Evolutionary conservation across 2,329 filamentous ascomycete species (phyloP).

Genomic region (Colletotrichum eremochloae): DNA sequence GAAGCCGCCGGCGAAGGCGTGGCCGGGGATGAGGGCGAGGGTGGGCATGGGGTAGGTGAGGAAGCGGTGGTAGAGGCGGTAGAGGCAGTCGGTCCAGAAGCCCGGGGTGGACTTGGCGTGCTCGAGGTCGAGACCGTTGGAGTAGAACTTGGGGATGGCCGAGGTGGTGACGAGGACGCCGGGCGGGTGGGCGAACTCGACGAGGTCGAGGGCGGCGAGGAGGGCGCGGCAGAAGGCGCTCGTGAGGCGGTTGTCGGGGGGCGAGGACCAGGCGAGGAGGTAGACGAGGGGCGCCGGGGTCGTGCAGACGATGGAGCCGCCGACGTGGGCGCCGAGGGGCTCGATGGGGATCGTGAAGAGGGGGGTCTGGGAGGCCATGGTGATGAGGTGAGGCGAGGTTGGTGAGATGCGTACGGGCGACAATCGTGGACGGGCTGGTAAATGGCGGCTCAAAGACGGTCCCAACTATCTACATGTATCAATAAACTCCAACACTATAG

Average conservation of each 20-base stretch:
- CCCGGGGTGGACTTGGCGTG: conserved; percentile 71
- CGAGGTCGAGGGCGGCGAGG: conserved; percentile 78
- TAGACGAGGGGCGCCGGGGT: conserved; percentile 74
- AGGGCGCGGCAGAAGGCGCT: conserved; percentile 76
- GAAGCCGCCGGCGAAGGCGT: conserved; percentile 85
- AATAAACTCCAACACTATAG: too few relatives aligned
- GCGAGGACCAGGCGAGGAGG: conserved; percentile 77
- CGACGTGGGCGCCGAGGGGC: conserved; percentile 58
- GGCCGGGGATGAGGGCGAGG: conserved; percentile 82
- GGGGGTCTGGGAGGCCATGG: conserved; percentile 49
- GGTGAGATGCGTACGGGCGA: background rate
- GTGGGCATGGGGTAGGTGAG: conserved; percentile 82
- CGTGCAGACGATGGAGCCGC: conserved; percentile 74
- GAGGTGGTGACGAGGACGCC: conserved; percentile 84
- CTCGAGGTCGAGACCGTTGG: conserved; percentile 83
- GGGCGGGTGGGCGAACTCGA: conserved; percentile 73
- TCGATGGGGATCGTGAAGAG: conserved; percentile 73
- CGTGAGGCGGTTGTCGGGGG: conserved; percentile 82
- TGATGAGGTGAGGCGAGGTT: background rate
- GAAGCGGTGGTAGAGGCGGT: conserved; percentile 74
- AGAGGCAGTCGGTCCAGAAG: conserved; percentile 74
- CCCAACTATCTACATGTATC: background rate
- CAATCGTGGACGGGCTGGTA: background rate
- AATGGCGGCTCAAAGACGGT: background rate
- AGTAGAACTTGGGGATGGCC: conserved; percentile 83